Evolutionary conservation across 1,139 yeast genomes (phyloP), one percentile per base, ranked within the genome.

Genomic region (Pichia sp.): DNA sequence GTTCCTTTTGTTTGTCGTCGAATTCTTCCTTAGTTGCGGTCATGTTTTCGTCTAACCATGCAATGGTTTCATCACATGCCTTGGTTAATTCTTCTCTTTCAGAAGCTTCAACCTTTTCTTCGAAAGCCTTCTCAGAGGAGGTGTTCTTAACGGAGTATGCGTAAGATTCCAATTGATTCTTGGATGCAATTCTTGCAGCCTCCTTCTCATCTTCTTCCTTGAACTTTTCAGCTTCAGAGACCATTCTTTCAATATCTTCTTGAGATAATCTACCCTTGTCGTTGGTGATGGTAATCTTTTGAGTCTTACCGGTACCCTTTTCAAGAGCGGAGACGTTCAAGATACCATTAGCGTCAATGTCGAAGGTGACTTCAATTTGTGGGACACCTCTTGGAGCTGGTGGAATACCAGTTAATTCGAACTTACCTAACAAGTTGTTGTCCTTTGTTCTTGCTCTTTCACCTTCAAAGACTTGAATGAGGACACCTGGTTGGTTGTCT

Each of bases 361-460:
- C 96, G 69, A 88, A 88, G 72, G 87, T 88, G 60, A 95, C 93
- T 76, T 88, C 96, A 67, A 88, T 82, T 63, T 85, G 96, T 71
- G 96, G 96, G 70, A 86, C 96, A 72, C 96, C 96, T 69, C 95
- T 95, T 69, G 81, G 86, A 84, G 88, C 78, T 66, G 96, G 96
- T 66, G 97, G 97, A 57, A 87, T 86, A 70, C 88, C 88, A 74
- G 83, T 83, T 68, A 87, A 83, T 79, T 87, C 96, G 69, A 87
- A 87, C 74, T 87, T 95, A 78, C 97, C 97, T 67, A 87, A 84
- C 64, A 87, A 80, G 66, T 95, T 86, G 91, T 87, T 87, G 74
- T 87, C 96, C 59, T 84, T 69, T 75, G 96, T 86, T 93, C 87
- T 88, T 63, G 87, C 94, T 77, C 97, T 94, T 76, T 87, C 97